Base-by-base conservation (phyloP, 1,284 basidiomycete species). In the Limonomyces culmigenus region DNA sequence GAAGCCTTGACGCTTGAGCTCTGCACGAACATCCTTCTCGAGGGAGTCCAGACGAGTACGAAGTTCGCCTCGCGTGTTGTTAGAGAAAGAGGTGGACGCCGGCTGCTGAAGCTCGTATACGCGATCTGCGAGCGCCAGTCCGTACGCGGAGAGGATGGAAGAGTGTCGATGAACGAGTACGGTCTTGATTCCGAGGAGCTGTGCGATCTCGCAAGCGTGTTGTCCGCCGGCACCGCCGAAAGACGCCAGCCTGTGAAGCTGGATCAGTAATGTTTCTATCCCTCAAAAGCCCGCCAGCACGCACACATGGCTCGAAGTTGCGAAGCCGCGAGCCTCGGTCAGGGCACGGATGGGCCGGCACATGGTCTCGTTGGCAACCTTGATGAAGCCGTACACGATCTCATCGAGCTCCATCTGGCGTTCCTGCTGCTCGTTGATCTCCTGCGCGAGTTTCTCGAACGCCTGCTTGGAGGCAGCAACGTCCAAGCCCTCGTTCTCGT, bases 191-290 rank as follows among this genome's bases (percentile, higher is more conserved):
- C 83, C 83, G 1, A 93, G 63, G 19, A 83, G 62, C 17, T 70
- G 64, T 2, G 78, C 86, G 33, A 93, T 85, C 45, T 87, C 79
- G 61, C 86, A 91, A 3, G 85, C 88, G 45, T 92, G 87, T 48
- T 93, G 89, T 0, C 89, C 88, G 11, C 88, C 88, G 2, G 87
- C 87, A 14, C 87, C 87, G 17, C 87, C 92, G 47, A 96, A 96
- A 41, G 77, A 83, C 2, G 87, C 81, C 3, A 96, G 58, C 20
- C 76, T 80, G 39, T 12, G 27, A 11, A 29, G 20, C 3, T 25
- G 20, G n/a, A 34, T 15, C 17, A 16, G 15, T 4, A 30, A 6
- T 5, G 1, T 11, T 23, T 30, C 38, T 29, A 32, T n/a, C n/a
- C n/a, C n/a, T n/a, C n/a, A 32, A 3, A 27, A 16, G 21, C 35